Base-by-base conservation (phyloP, 1,139 yeast species). In the Magnusiomyces tetraspermus region DNA sequence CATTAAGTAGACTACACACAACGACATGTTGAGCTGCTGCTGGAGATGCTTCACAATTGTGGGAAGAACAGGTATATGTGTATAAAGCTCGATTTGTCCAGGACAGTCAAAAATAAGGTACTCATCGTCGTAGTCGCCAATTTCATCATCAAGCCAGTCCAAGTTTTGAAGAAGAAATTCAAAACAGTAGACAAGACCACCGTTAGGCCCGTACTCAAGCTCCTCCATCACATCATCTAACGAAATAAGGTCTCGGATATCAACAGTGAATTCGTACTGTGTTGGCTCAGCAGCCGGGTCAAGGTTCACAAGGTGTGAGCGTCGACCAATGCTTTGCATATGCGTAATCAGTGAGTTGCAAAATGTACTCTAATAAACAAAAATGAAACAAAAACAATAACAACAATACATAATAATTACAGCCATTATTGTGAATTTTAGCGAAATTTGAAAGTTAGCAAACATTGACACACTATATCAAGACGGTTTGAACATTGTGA, bases 281-380 rank as follows among this genome's bases (percentile, higher is more conserved):
- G 80, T 80, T 15, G 97, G 88, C 58, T 89, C 96, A 1, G 98
- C 98, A 0, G 98, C 98, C 8, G 99, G 99, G 69, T 92, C 98
- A 50, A 94, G 73, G 65, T 92, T 92, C 26, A 92, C 97, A 45
- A 94, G 80, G 67, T 92, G 97, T 0, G 96, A 97, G 48, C 95
- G 74, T 55, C 98, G 81, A 0, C 98, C 97, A 30, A 86, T 76
- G 30, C 88, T 77, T 68, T 88, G 95, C 83, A 94, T 86, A 67
- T 92, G 86, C 1, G 95, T 71, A 53, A 94, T 85, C 56, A 92
- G 78, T 15, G 95, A 76, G 64, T 86, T 86, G 71, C 97, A 90
- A 66, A 92, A 92, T 0, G 98, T 88, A 50, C 55, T 53, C 56
- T 53, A 23, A 30, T 22, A 17, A 13, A 31, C 17, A 13, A n/a